Base-by-base conservation (phyloP, 2,329 filamentous ascomycete species). In the Fusarium neocosmosporiellum region DNA sequence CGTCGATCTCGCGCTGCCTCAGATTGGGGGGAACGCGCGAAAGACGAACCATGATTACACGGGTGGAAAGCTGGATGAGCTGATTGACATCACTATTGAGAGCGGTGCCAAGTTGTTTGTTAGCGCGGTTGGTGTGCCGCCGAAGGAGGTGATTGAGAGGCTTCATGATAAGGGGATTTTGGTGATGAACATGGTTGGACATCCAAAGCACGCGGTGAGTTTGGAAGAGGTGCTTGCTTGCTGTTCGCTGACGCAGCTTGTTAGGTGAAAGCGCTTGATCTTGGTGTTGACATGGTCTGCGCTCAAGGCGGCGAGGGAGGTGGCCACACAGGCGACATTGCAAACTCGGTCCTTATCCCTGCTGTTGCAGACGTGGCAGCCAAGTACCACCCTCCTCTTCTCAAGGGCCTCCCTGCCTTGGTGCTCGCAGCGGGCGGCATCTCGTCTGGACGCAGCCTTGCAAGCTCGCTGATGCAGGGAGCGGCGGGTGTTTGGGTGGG, bases 11-110 rank as follows among this genome's bases (percentile, higher is more conserved):
- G 95, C 95, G 0, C 89, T 98, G 14, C 95, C 96, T 1, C 95
- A 98, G 84, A 87, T 98, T 63, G 96, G 96, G 65, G 94, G 93
- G 43, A 87, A 84, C 36, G 96, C 96, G 8, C 90, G 96, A 73
- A 93, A 93, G 82, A 98, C 96, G 5, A 98, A 98, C 84, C 94
- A 98, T 83, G 96, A 98, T 83, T 98, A 98, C 86, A 98, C 96
- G 1, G 88, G 93, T 74, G 96, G 96, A 46, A 93, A 94, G 81
- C 89, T 98, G 18, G 93, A 97, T 80, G 92, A 97, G 81, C 87
- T 98, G 36, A 93, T 98, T 73, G 92, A 94, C 76, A 94, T 98
- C 48, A 94, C 92, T 4, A 94, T 98, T 75, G 90, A 92, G 76
- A 93, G 93, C 74, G 93, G 94, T n/a, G 94, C 96, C 9, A 90